These are phyloP conservation scores for Salvia rosmarinus DNA, from an alignment of 257 asterid species.

Conservation along the genomic window DNA sequence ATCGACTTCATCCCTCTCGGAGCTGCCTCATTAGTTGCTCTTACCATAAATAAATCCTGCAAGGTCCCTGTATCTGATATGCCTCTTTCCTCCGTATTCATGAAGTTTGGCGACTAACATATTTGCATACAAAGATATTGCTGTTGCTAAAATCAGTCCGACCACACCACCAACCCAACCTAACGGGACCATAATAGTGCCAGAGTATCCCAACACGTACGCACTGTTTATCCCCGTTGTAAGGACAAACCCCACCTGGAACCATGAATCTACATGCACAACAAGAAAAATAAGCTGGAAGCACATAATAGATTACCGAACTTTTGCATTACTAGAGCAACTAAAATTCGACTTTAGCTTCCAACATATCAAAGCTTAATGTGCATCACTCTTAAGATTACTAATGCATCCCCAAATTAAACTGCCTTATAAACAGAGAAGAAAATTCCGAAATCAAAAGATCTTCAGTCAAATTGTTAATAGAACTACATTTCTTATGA, in stretches of 20 bases:
- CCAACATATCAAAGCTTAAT: neutral
- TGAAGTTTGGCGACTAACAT: conserved; percentile 85
- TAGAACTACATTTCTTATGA: conserved; percentile 1
- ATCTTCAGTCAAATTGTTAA: neutral
- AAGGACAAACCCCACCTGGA: conserved; percentile 92
- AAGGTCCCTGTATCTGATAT: conserved; percentile 95
- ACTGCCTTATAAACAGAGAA: conserved; percentile 8
- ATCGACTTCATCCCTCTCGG: neutral
- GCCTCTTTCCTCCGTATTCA: conserved; percentile 91
- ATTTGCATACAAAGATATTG: conserved; percentile 79
- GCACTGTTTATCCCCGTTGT: conserved; percentile 97
- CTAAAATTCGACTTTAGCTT: neutral
- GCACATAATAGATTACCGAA: neutral
- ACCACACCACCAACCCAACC: conserved; percentile 96
- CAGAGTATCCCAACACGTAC: conserved; percentile 92
- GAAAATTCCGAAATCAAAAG: neutral
- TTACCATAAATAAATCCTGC: conserved; percentile 89
- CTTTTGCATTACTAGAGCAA: neutral
- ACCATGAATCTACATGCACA: conserved; percentile 85
- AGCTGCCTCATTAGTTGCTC: conserved; percentile 13
- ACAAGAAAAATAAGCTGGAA: conserved; percentile 12
- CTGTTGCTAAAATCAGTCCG: conserved; percentile 75
- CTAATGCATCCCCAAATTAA: conserved; percentile 4
- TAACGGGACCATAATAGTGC: conserved; percentile 88
- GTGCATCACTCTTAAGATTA: neutral